phyloP scores from a whole-genome alignment of 2,329 filamentous ascomycete genomes.

The Myrmaecium sp. region DNA sequence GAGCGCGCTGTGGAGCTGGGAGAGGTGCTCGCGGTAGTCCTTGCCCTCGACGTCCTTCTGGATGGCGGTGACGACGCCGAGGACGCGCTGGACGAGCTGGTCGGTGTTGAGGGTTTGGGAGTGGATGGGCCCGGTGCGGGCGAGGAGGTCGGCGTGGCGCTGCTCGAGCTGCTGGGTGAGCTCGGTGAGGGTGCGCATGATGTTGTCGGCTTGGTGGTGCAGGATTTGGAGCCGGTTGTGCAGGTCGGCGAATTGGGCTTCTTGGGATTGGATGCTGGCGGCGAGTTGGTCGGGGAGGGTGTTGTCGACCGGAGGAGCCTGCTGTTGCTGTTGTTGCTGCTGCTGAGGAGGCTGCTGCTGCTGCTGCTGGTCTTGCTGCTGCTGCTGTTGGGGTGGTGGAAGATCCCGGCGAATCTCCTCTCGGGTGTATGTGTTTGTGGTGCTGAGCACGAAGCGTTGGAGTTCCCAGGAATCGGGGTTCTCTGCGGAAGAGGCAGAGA shows the following conservation, averaged over 20 bases:
- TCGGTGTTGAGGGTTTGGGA: conserved; percentile 22
- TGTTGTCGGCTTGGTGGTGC: conserved; percentile 48
- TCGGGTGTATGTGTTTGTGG: conserved; percentile 18
- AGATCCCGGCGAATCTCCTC: conserved; percentile 13
- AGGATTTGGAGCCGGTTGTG: conserved; percentile 66
- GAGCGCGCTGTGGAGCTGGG: conserved; percentile 35
- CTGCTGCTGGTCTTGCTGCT: conserved; percentile 9
- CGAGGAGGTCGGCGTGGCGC: conserved; percentile 36
- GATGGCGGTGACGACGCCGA: conserved; percentile 31
- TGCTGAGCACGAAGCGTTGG: conserved; percentile 67
- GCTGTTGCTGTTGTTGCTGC: conserved; percentile 11
- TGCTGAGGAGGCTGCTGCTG: conserved; percentile 13
- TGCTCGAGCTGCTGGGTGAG: conserved; percentile 36
- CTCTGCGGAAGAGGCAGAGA: conserved; percentile 78
- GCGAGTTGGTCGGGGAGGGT: conserved; percentile 26
- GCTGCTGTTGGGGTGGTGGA: conserved; percentile 8
- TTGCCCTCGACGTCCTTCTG: conserved; percentile 38
- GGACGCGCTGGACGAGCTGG: conserved; percentile 34
- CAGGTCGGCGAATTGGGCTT: conserved; percentile 63
- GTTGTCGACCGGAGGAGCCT: conserved; percentile 12
- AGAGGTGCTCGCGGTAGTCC: conserved; percentile 39
- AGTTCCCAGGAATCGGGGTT: conserved; percentile 89
- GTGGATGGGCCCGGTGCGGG: conserved; percentile 14
- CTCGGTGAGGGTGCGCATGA: conserved; percentile 40
- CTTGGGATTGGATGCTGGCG: conserved; percentile 25